phyloP scores from a whole-genome alignment of 2,329 filamentous ascomycete genomes.

The Davidsoniella eucalypti region DNA sequence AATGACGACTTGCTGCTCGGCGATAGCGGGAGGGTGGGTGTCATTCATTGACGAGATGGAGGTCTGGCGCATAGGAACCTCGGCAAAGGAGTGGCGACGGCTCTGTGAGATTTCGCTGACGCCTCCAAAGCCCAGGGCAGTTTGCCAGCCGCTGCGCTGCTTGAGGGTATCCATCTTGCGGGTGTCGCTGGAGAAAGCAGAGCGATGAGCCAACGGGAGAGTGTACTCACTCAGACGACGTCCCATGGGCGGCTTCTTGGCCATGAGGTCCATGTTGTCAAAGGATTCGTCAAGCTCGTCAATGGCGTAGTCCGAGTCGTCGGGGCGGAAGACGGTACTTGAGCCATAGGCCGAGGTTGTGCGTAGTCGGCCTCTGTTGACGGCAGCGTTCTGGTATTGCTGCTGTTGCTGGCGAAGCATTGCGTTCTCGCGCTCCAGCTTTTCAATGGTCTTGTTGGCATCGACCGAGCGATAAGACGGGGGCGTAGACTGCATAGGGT shows the following conservation, averaged over 20 bases:
- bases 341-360: conserved; percentile 33
- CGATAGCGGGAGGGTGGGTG: conserved; percentile 1
- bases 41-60: conserved; percentile 40
- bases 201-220: conserved; percentile 26
- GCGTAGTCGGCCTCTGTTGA: conserved; percentile 17
- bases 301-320: conserved; percentile 56
- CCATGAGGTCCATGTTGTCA: conserved; percentile 31
- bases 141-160: conserved; percentile 51
- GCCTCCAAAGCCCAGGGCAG: conserved; percentile 48
- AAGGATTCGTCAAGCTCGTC: conserved; percentile 51
- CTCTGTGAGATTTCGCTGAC: conserved; percentile 51
- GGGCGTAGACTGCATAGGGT: conserved; percentile 28
- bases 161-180: conserved; percentile 49
- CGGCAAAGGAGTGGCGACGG: conserved; percentile 65
- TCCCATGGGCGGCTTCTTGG: conserved; percentile 27
- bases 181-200: conserved; percentile 38
- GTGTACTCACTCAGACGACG: conserved; percentile 43
- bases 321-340: conserved; percentile 32
- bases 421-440: conserved; percentile 45
- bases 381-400: conserved; percentile 32
- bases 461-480: conserved; percentile 33
- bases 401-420: conserved; percentile 39
- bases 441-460: conserved; percentile 42
- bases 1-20: conserved; percentile 3
- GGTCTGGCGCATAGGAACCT: conserved; percentile 46